These are phyloP conservation scores for Curvularia lunata DNA, from an alignment of 2,329 filamentous ascomycete species.

Conservation along the genomic window DNA sequence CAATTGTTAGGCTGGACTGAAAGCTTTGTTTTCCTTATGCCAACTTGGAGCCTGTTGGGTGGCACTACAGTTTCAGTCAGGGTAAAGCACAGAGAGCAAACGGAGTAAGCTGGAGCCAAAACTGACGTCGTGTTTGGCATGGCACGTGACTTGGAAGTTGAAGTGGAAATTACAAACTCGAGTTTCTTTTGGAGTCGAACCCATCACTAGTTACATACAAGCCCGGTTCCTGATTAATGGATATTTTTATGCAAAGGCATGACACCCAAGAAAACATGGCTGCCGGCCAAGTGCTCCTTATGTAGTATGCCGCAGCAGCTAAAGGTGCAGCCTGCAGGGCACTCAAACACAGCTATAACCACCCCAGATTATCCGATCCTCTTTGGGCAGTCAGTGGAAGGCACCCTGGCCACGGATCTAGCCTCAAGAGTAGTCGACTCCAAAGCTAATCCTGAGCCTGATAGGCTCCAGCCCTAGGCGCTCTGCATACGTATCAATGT, in stretches of 20 bases:
- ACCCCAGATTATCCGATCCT: not conserved
- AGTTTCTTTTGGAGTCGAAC: no score
- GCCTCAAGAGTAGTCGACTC: conserved; percentile 2
- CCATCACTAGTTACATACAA: no score
- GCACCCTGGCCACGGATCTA: no score
- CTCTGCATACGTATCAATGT: not conserved
- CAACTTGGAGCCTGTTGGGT: not conserved
- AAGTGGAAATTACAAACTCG: no score
- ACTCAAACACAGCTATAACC: not conserved
- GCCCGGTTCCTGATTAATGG: not conserved
- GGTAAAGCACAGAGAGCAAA: no score
- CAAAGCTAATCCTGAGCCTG: not conserved
- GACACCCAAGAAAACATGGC: not conserved
- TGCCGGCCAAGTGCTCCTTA: not conserved
- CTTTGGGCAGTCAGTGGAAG: not conserved
- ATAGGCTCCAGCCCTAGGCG: not conserved
- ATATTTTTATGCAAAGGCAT: not conserved
- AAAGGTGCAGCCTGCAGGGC: not conserved
- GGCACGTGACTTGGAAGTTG: no score
- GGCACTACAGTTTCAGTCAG: no score
- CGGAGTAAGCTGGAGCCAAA: no score
- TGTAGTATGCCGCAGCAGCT: not conserved
- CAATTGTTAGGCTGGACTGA: not conserved
- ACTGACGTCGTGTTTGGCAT: no score
- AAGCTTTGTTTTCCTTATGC: not conserved